Evolutionary conservation across 257 asterid genomes (phyloP), one percentile per base, ranked within the genome.

Genomic region (Solanum phureja): DNA sequence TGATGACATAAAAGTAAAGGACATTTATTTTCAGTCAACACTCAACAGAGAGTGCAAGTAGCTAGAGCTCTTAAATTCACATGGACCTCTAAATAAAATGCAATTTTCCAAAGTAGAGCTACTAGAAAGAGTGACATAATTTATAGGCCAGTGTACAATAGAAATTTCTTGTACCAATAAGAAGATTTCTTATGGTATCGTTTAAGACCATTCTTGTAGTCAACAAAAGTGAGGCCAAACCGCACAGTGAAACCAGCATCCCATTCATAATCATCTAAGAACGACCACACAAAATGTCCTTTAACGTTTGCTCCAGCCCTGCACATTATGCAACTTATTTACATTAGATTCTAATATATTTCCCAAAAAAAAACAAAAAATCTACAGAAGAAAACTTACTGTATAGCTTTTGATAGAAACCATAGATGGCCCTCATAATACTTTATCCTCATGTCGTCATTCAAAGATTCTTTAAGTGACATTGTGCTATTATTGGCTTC

Each of bases 301-400:
- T 87, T 89, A 24, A 87, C 87, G 8, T 89, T 89, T 64, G 87
- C 91, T 35, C 91, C 91, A 14, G 72, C 88, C 88, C 91, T 89
- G 89, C 38, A 9, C n/a, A n/a, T 81, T 38, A 19, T 64, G 3
- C 72, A 77, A n/a, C 16, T 35, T 37, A 14, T 6, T 27, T 52
- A 6, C 11, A n/a, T 75, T 34, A 13, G 29, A 38, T 34, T 76
- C 14, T 42, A 10, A 18, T 21, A 60, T 11, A 12, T 11, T 46
- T 12, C n/a, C 34, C n/a, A 38, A 40, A 40, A 38, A 1, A 6
- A 6, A 76, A 4, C 24, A 60, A 76, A 75, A 11, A 12, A 31
- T 31, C 21, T 52, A 31, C 8, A 58, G 27, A 6, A 42, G 27
- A 64, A 33, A 60, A 76, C 91, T 89, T 86, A 89, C 91, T 85